Base-by-base conservation (phyloP, 108 stramenopile genomes). In the Skeletonema costatum region DNA sequence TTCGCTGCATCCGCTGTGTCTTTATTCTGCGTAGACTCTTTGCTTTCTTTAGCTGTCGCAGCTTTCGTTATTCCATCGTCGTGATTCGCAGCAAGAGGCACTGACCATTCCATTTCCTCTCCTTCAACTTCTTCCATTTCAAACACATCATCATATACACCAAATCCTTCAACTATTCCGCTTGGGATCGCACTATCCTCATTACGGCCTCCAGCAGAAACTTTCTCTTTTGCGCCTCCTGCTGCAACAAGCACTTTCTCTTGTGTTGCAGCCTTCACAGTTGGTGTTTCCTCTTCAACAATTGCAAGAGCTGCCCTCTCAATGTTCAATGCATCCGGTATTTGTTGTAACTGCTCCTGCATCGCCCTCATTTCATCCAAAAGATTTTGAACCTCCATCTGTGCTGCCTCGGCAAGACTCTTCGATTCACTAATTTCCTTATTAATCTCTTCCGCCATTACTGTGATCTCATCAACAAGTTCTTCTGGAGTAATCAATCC, bases 361-460 rank as follows among this genome's bases (percentile, higher is more conserved):
- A 64, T 46, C 39, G 62, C 72, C 63, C 19, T 73, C 17, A 42
- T 73, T 42, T 73, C 72, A 2, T 36, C 72, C 62, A 73, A 35
- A 14, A 73, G 39, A n/a, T 39, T 46, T 64, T 73, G 32, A 7
- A 73, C 72, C 63, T 73, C 72, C 31, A 36, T 11, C 44, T 64
- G 72, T 36, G 72, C 72, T 33, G 16, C 21, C 17, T 50, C 42
- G 17, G 72, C 72, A 14, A 32, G 14, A 16, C 33, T 44, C 30
- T 46, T 63, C n/a, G 72, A 21, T 25, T 64, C 9, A 33, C 62
- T 73, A 14, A 73, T 73, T 31, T 73, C 53, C 29, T 64, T 36
- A 21, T 73, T 73, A 31, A 73, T 73, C 42, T 73, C 72, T 29
- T 63, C 62, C 1, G 72, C 72, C 72, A 73, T 64, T 11, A 64